phyloP scores from a whole-genome alignment of 1,284 basidiomycete genomes.

The Irpex sp. region DNA sequence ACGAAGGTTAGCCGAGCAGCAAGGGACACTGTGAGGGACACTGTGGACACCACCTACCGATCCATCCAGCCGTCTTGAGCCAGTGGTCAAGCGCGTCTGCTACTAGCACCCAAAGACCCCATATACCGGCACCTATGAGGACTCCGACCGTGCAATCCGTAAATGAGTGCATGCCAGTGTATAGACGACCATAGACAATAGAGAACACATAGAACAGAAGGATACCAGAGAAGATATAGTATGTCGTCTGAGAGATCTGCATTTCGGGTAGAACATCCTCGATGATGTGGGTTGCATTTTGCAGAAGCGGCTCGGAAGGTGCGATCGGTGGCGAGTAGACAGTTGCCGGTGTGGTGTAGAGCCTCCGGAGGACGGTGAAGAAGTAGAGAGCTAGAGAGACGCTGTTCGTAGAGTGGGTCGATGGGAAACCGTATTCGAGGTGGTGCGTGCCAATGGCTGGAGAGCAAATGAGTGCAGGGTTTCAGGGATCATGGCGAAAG shows the following conservation, averaged over 20 bases:
- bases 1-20: neutral
- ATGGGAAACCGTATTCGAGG: constrained; percentile 92
- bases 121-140: constrained; percentile 63
- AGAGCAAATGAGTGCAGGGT: neutral
- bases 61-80: constrained; percentile 50
- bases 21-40: too few relatives aligned
- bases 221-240: constrained; percentile 38
- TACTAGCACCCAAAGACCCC: constrained; percentile 47
- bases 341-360: constrained; percentile 34
- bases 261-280: constrained; percentile 12
- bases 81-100: constrained; percentile 43
- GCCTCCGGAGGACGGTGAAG: constrained; percentile 51
- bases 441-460: constrained; percentile 79
- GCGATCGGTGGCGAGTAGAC: constrained; percentile 5
- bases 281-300: constrained; percentile 10
- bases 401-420: constrained; percentile 92
- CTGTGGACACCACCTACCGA: constrained; percentile 34
- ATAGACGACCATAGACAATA: constrained; percentile 87
- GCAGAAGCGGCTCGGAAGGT: neutral
- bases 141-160: constrained; percentile 73
- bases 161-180: constrained; percentile 90
- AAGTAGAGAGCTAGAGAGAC: constrained; percentile 86
- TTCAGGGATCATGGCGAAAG: neutral
- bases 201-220: constrained; percentile 68
- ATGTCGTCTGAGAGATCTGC: constrained; percentile 41